Conservation (phyloP, 2,329 filamentous ascomycete species). For the Venturia nashicola region DNA sequence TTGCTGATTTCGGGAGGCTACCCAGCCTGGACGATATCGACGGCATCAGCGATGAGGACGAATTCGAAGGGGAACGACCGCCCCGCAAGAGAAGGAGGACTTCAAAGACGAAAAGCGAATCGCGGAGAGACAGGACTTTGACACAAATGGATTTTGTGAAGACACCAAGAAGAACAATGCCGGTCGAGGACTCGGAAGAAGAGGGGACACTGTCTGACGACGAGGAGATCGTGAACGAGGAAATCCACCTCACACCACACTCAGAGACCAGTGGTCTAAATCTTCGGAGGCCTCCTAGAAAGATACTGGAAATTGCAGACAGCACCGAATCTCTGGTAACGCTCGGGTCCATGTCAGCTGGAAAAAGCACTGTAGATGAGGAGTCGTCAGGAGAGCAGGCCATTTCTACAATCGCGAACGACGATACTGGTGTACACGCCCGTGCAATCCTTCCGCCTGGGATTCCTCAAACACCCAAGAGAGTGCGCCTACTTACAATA, state of each 20-base stretch:
- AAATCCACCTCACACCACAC: not conserved
- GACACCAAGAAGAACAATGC: not conserved
- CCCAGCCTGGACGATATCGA: not conserved
- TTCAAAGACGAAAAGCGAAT: not conserved
- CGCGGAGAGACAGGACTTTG: not conserved
- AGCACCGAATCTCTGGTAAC: not conserved
- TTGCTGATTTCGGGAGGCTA: not conserved
- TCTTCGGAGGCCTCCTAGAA: not conserved
- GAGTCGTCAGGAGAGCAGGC: not conserved
- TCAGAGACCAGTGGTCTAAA: not conserved
- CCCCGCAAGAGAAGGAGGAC: not conserved
- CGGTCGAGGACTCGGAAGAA: not conserved
- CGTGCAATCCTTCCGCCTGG: not conserved
- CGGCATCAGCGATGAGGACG: not conserved
- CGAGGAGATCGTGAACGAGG: not conserved
- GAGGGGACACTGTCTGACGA: not conserved
- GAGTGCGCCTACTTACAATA: not conserved
- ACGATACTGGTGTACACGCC: too few relatives aligned
- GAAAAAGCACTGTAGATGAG: not conserved
- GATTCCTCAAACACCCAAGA: not conserved
- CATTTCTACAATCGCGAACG: not conserved
- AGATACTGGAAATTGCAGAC: not conserved
- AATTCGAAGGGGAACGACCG: not conserved
- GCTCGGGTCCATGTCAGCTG: not conserved
- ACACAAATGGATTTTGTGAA: slow-evolving; percentile 6